Percentiles rank a stretch among this genome's conserved stretches.
These are phyloP conservation scores for Porcisia hertigi DNA, from an alignment of 208 protist genomes.

Conservation along the genomic window DNA sequence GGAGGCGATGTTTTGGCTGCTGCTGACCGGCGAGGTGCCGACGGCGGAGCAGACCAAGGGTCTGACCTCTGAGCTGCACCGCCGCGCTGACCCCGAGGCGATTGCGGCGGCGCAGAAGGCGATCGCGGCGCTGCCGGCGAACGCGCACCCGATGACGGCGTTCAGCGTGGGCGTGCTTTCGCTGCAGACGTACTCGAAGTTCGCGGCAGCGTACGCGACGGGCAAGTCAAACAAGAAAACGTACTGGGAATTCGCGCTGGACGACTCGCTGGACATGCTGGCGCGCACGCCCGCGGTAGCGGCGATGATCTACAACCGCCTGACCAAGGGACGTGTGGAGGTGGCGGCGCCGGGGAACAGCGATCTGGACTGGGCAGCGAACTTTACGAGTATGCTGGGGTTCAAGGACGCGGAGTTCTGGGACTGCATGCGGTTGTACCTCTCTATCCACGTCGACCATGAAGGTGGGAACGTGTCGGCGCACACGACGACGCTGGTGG, in stretches of 20 bases:
- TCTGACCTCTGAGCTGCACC: conserved; percentile 86
- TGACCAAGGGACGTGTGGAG: conserved; percentile 47
- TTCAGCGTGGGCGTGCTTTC: conserved; percentile 85
- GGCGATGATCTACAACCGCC: conserved; percentile 93
- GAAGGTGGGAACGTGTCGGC: conserved; percentile 97
- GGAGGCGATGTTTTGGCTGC: conserved; percentile 97
- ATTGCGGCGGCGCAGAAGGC: conserved; percentile 74
- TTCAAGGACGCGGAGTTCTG: conserved; percentile 90
- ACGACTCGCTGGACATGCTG: conserved; percentile 95
- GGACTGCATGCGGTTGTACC: conserved; percentile 98
- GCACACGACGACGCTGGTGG: conserved; percentile 97
- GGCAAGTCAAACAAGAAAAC: conserved; percentile 93
- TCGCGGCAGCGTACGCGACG: conserved; percentile 90
- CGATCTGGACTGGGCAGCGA: conserved; percentile 94
- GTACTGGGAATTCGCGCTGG: conserved; percentile 95
- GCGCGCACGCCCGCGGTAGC: conserved; percentile 89
- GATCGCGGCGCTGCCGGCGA: conserved; percentile 89
- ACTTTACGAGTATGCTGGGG: conserved; percentile 96
- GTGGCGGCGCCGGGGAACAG: conserved; percentile 42
- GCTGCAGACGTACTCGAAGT: conserved; percentile 94
- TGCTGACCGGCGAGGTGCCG: conserved; percentile 96
- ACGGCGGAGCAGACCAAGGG: conserved; percentile 74
- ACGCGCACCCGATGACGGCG: conserved; percentile 97
- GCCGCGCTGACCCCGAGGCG: conserved; percentile 59
- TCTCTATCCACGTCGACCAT: conserved; percentile 96